A percentile compares a stretch with the other conserved stretches of the same genome.
These are phyloP conservation scores for button mushroom (Agaricus bisporus) DNA, from an alignment of 768 basidiomycete species.

Conservation along the genomic window DNA sequence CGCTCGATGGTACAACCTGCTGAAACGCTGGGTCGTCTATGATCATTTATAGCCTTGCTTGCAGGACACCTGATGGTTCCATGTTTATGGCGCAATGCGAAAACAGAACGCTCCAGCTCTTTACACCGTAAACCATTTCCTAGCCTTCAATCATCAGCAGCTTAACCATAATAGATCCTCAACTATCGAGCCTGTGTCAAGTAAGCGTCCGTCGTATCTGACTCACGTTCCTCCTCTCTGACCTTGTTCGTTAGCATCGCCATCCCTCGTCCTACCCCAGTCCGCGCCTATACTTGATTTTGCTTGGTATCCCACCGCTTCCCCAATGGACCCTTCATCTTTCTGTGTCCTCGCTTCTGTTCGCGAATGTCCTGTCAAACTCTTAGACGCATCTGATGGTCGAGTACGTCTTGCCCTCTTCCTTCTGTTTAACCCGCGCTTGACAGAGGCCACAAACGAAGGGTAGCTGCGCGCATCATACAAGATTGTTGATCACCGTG, in stretches of 20 bases:
- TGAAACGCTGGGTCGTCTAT: background rate
- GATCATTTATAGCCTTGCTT: background rate
- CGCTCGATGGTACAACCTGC: background rate
- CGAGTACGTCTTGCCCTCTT: slow-evolving; percentile 39
- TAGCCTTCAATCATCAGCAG: background rate
- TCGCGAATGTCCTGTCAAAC: slow-evolving; percentile 78
- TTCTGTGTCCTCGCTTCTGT: slow-evolving; percentile 85
- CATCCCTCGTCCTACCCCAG: slow-evolving; percentile 36
- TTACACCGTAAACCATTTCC: slow-evolving; percentile 36
- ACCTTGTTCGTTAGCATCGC: slow-evolving; percentile 1
- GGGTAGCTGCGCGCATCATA: slow-evolving; percentile 85
- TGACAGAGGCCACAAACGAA: background rate
- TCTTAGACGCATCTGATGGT: slow-evolving; percentile 76
- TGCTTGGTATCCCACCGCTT: slow-evolving; percentile 81
- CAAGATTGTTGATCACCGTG: slow-evolving; percentile 88
- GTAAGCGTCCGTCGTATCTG: background rate
- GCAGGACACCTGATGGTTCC: slow-evolving; percentile 74
- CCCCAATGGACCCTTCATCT: slow-evolving; percentile 44
- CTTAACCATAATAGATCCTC: slow-evolving; percentile 3
- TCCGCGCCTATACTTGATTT: slow-evolving; percentile 73
- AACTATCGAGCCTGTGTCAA: background rate
- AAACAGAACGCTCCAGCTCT: slow-evolving; percentile 55
- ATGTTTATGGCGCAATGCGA: slow-evolving; percentile 65
- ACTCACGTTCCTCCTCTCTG: background rate
- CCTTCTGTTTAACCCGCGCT: background rate